Percentiles rank a stretch among this genome's conserved stretches.
These are phyloP conservation scores for Arabidopsis lyrata DNA, from an alignment of 441 rosid genomes.

Conservation along the genomic window DNA sequence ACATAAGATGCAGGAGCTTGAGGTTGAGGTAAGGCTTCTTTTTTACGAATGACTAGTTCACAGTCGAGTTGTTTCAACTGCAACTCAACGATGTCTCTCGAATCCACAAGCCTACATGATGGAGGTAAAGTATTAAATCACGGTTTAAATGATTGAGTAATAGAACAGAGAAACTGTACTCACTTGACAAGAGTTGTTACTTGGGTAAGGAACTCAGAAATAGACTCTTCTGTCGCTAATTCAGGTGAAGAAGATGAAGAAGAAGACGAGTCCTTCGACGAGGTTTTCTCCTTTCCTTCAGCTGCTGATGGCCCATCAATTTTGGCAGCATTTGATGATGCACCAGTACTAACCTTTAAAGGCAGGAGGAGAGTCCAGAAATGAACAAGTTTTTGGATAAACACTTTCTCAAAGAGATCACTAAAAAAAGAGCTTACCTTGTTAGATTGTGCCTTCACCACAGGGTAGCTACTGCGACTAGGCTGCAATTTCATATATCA, in stretches of 20 bases:
- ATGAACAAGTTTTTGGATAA: constrained; percentile 47
- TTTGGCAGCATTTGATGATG: constrained; percentile 62
- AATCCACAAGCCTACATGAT: constrained; percentile 81
- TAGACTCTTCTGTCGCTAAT: constrained; percentile 68
- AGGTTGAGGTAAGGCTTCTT: constrained; percentile 78
- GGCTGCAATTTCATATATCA: constrained; percentile 50
- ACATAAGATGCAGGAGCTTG: constrained; percentile 57
- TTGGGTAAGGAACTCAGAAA: constrained; percentile 77
- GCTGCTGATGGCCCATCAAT: constrained; percentile 47
- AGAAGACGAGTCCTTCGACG: constrained; percentile 51
- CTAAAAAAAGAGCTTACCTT: constrained; percentile 61
- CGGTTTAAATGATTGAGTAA: not conserved
- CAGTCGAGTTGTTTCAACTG: constrained; percentile 84
- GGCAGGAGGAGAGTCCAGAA: constrained; percentile 62
- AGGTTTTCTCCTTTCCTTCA: constrained; percentile 50
- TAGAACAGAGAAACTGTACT: constrained; percentile 37
- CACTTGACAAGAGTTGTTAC: constrained; percentile 87
- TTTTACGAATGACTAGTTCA: constrained; percentile 78
- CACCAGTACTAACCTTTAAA: constrained; percentile 67
- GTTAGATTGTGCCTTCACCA: constrained; percentile 70
- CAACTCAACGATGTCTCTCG: constrained; percentile 88
- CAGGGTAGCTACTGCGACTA: constrained; percentile 49
- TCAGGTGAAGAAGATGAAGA: constrained; percentile 46
- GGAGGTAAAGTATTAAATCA: constrained; percentile 27
- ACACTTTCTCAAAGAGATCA: constrained; percentile 50